Percentiles rank a stretch among this genome's conserved stretches.
These are phyloP conservation scores for Eragrostis tef DNA, from an alignment of 202 grass and related monocot species.

Conservation along the genomic window DNA sequence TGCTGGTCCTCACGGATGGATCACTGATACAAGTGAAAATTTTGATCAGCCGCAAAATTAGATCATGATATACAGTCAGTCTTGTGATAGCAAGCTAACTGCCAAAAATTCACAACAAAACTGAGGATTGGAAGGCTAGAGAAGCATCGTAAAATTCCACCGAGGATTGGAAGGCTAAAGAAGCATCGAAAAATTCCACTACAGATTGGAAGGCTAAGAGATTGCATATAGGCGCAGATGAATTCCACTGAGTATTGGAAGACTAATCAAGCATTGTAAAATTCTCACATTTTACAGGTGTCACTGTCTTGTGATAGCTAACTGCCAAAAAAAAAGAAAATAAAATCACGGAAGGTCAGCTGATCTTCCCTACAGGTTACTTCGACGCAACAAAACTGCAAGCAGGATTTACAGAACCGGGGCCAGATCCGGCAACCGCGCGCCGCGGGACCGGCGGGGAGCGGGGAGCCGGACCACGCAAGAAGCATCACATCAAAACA, in stretches of 20 bases:
- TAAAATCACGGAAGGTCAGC: neutral
- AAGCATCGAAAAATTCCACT: too few relatives aligned
- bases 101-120: too few relatives aligned
- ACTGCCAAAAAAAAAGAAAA: neutral
- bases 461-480: neutral
- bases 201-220: neutral
- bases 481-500: constrained; percentile 12
- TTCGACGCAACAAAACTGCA: neutral
- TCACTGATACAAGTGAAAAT: neutral
- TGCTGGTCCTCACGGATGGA: neutral
- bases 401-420: neutral
- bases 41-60: neutral
- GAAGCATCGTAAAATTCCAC: too few relatives aligned
- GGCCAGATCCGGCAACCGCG: constrained; percentile 4
- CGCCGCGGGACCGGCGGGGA: neutral
- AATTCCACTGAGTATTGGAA: neutral
- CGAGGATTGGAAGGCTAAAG: too few relatives aligned
- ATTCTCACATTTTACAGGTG: neutral
- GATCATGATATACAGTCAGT: too few relatives aligned
- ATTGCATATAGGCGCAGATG: neutral
- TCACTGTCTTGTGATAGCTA: neutral
- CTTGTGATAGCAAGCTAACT: too few relatives aligned
- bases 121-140: too few relatives aligned
- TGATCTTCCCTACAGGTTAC: neutral
- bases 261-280: constrained; percentile 8